Base-by-base conservation (phyloP, 257 asterid species). In the Apocynum venetum region DNA sequence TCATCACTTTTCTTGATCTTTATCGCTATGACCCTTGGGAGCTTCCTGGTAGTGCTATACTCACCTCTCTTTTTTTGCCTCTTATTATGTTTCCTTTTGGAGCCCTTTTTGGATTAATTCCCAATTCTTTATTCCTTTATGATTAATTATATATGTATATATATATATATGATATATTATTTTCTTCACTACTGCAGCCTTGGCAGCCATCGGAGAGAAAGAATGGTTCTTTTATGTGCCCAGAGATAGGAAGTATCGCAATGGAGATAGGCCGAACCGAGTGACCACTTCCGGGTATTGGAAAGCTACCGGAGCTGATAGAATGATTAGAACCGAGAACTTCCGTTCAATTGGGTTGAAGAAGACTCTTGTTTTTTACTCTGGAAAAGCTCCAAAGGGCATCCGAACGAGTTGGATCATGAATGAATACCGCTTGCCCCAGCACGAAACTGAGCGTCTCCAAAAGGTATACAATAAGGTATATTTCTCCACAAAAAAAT, bases 11-110 rank as follows among this genome's bases (percentile, higher is more conserved):
- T 56, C 83, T 96, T 31, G 98, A 96, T 88, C 99, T 96, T 71
- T 96, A 96, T 75, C 98, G 98, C 72, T 91, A 93, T 25, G 99
- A 96, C 87, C 99, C 99, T 57, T 96, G 99, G 99, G 99, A 96
- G 40, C 98, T 96, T 61, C 99, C 99, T 2, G 97, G 98, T 95
- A 72, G 2, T 10, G 25, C 44, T 14, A 44, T 53, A 15, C 14
- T 0, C 73, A 4, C 38, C 14, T 53, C 57, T 11, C 25, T n/a
- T 53, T 0, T 40, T 44, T 40, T 60, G 2, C 44, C 35, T 20
- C 65, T 13, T 41, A 6, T 9, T 41, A 8, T 6, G 11, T 56
- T 46, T 10, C 66, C 3, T 41, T 56, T 2, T 8, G n/a, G 31
- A 25, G 31, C 31, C 19, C 19, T 31, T 31, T 25, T 36, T 36